Evolutionary conservation across 495 filamentous ascomycete genomes (phyloP).

Genomic region (Pseudomonodictys pantanalensis): DNA sequence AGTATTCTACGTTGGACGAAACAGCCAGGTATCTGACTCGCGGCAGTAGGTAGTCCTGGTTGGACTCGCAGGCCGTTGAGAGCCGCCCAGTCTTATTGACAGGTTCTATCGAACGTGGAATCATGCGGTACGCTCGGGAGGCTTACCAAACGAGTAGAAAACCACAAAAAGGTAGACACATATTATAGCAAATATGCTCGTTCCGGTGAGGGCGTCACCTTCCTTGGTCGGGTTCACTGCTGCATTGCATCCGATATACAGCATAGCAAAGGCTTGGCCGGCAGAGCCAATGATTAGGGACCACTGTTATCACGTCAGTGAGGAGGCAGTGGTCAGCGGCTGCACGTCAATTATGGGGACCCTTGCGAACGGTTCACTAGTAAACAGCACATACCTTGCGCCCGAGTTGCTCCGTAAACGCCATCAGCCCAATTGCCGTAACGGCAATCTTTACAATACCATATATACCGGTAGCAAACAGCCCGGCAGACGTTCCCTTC

Average conservation of each 20-base stretch:
- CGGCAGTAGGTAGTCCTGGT: no score
- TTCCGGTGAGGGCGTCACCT: constrained; percentile 32
- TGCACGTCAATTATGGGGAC: constrained; percentile 12
- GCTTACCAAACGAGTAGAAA: constrained; percentile 65
- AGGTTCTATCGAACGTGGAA: no score
- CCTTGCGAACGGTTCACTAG: neutral
- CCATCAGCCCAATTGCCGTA: constrained; percentile 31
- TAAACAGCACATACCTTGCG: constrained; percentile 29
- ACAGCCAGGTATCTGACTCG: no score
- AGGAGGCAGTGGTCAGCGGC: constrained; percentile 23
- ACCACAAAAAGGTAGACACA: constrained; percentile 72
- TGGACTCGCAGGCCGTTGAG: no score
- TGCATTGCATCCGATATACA: constrained; percentile 30
- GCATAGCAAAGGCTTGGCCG: constrained; percentile 34
- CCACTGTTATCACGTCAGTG: constrained; percentile 29
- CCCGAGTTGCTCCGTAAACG: constrained; percentile 31
- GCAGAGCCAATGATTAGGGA: constrained; percentile 20
- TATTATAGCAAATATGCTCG: constrained; percentile 24
- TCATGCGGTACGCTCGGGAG: neutral
- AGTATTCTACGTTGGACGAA: no score
- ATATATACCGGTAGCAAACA: constrained; percentile 36
- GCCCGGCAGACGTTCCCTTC: constrained; percentile 18
- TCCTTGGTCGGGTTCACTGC: constrained; percentile 25
- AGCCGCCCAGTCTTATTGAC: no score
- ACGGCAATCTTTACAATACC: constrained; percentile 32